phyloP scores from a whole-genome alignment of 306 rosid species.

The Inga leiocalycina region DNA sequence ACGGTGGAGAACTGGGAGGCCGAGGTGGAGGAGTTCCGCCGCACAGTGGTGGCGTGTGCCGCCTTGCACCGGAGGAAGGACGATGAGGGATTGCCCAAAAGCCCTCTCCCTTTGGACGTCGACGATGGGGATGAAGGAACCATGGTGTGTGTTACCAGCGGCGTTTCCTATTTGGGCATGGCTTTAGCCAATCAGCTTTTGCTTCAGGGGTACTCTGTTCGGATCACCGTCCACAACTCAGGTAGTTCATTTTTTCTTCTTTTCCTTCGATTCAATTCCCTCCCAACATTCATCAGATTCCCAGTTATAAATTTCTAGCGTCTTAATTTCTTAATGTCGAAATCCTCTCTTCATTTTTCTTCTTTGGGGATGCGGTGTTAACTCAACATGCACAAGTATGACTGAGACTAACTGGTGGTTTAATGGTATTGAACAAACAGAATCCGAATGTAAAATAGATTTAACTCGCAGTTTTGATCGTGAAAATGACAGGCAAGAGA shows the following conservation, averaged over 20 bases:
- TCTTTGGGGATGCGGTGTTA: neutral
- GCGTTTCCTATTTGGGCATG: constrained; percentile 75
- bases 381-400: neutral
- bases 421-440: neutral
- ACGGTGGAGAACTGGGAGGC: constrained; percentile 49
- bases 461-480: neutral
- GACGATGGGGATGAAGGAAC: constrained; percentile 37
- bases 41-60: constrained; percentile 44
- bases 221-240: constrained; percentile 60
- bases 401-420: neutral
- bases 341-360: neutral
- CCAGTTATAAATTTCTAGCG: neutral
- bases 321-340: neutral
- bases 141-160: constrained; percentile 81
- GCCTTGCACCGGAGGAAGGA: constrained; percentile 39
- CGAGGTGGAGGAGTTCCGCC: constrained; percentile 59
- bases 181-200: constrained; percentile 72
- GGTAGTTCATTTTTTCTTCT: constrained; percentile 33
- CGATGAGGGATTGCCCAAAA: constrained; percentile 37
- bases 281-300: neutral
- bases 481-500: neutral
- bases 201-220: constrained; percentile 72
- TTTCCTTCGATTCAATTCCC: neutral
- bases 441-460: neutral
- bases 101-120: neutral